Percentiles rank a stretch among this genome's conserved stretches.
Conservation (phyloP, 2,329 filamentous ascomycete genomes). For the Ophiostoma pallidulum region DNA sequence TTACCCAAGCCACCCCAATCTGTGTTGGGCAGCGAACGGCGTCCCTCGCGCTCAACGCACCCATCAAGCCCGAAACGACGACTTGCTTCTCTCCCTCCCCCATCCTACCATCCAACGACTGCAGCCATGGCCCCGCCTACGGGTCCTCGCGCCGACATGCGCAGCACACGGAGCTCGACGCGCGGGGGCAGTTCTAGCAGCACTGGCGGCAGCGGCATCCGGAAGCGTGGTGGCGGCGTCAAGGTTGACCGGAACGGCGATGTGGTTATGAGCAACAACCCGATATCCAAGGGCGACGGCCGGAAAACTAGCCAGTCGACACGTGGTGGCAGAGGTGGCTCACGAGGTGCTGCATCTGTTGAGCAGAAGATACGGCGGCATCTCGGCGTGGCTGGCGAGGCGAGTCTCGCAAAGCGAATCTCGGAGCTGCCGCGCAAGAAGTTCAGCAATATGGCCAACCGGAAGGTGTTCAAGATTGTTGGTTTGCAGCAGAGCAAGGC, state of each 20-base stretch:
- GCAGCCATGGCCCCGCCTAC: constrained; percentile 24
- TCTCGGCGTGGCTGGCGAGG: constrained; percentile 23
- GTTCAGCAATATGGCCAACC: constrained; percentile 20
- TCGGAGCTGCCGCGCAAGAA: constrained; percentile 18
- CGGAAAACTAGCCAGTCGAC: constrained; percentile 3
- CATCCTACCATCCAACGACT: background rate
- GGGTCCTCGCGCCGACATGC: constrained; percentile 17
- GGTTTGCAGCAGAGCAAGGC: constrained; percentile 63
- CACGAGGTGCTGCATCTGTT: background rate
- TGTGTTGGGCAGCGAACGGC: too few species aligned
- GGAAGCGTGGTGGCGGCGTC: constrained; percentile 36
- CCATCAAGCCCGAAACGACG: too few species aligned
- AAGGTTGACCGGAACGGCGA: constrained; percentile 48
- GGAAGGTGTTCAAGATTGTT: constrained; percentile 39
- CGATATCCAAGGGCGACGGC: constrained; percentile 11
- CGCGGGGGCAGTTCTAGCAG: constrained; percentile 3
- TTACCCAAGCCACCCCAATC: background rate
- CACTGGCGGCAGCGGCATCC: constrained; percentile 31
- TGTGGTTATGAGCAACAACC: constrained; percentile 43
- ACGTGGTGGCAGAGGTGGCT: constrained; percentile 9
- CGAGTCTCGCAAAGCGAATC: constrained; percentile 19
- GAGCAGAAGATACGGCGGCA: constrained; percentile 20
- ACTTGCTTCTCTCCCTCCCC: background rate
- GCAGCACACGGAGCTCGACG: constrained; percentile 16
- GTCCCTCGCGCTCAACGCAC: too few species aligned